phyloP scores from a whole-genome alignment of 2,329 filamentous ascomycete genomes.

The Talaromyces sp. region DNA sequence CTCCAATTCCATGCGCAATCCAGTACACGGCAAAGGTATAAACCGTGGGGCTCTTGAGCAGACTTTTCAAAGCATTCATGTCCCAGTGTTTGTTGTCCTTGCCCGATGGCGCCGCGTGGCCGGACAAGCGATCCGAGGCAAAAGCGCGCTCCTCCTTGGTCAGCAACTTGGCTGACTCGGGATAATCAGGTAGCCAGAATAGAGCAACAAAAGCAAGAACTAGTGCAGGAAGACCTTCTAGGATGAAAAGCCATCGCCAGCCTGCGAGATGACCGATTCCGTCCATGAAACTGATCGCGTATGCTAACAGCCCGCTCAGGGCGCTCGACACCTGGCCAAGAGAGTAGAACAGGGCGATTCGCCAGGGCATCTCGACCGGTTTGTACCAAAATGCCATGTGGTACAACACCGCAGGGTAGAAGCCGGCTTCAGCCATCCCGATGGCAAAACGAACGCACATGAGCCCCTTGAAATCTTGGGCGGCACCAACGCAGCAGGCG shows the following conservation, averaged over 20 bases:
- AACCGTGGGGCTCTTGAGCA: conserved; percentile 31
- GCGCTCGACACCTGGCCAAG: conserved; percentile 63
- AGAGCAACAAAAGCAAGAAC: conserved; percentile 53
- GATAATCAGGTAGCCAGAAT: conserved; percentile 69
- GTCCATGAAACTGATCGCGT: conserved; percentile 56
- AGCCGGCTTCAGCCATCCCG: conserved; percentile 32
- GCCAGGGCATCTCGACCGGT: conserved; percentile 28
- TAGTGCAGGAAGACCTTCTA: conserved; percentile 60
- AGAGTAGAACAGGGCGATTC: conserved; percentile 42
- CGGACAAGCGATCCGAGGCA: conserved; percentile 22
- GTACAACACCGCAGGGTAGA: conserved; percentile 31
- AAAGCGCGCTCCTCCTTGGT: conserved; percentile 55
- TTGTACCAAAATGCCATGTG: conserved; percentile 39
- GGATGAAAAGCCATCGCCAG: conserved; percentile 53
- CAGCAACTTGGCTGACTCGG: conserved; percentile 69
- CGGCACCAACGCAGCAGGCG: conserved; percentile 31
- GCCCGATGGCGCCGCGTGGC: conserved; percentile 23
- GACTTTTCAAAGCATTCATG: conserved; percentile 21
- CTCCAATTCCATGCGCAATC: conserved; percentile 41
- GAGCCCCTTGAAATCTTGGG: conserved; percentile 31
- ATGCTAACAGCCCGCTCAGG: conserved; percentile 58
- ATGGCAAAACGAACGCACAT: conserved; percentile 36
- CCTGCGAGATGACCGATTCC: conserved; percentile 51
- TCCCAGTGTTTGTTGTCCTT: conserved; percentile 28
- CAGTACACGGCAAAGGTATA: conserved; percentile 36